Base-by-base conservation (phyloP, 2,329 filamentous ascomycete species). In the Calonectria hongkongensis region DNA sequence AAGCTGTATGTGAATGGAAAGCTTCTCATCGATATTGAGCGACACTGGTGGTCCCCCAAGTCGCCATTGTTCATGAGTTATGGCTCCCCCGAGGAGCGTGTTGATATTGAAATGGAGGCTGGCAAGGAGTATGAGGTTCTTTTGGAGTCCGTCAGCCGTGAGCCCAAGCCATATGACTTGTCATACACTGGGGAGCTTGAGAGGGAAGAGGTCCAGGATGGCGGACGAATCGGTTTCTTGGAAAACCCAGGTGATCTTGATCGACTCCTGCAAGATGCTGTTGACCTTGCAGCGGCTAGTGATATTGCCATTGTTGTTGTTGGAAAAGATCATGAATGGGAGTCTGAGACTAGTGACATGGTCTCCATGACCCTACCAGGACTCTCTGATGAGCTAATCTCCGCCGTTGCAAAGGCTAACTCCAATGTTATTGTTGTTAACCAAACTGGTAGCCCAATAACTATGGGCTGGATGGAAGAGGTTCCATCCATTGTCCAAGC, bases 401-500 rank as follows among this genome's bases (percentile, higher is more conserved):
- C 41, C 1, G 68, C 66, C 3, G 63, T 75, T 25, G n/a, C 51
- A 4, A 39, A 51, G 36, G 18, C n/a, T 30, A 68, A 60, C 25
- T 36, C 66, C n/a, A 74, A 21, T 13, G 45, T 72, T 12, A 66
- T 77, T 18, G 66, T 76, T 12, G 74, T 77, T 15, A 76, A 75
- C n/a, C 75, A 76, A 39, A 73, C 75, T 2, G 74, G 75, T 9
- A 73, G 68, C 13, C 75, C 75, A 12, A 83, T 89, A n/a, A 65
- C 72, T 13, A 75, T 79, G 75, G 76, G 74, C 89, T 74, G 73
- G 74, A 45, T 36, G 6, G 45, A 65, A 3, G 9, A 70, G 13
- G 78, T 92, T 89, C 2, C 73, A 47, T 13, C 66, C 62, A 48
- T 76, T n/a, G 33, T 76, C 3, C 77, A 80, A 18, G 75, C 74